A percentile compares a stretch with the other conserved stretches of the same genome.
phyloP scores from a whole-genome alignment of 2,329 filamentous ascomycete genomes.

The Cordyceps farinosa region DNA sequence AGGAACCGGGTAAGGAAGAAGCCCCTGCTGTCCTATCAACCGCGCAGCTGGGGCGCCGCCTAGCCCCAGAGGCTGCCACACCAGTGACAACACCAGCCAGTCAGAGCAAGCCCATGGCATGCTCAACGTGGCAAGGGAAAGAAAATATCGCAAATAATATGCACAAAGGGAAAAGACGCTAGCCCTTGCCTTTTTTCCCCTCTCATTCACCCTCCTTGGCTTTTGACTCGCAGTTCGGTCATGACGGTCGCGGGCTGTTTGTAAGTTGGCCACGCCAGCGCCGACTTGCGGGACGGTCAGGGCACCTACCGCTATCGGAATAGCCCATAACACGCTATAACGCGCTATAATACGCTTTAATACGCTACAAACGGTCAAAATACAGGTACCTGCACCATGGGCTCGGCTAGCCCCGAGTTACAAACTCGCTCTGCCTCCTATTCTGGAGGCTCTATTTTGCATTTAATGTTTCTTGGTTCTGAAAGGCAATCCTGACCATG shows the following conservation, averaged over 20 bases:
- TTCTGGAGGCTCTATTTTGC: too few relatives aligned
- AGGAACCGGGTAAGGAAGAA: not conserved
- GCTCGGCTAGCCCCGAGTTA: too few relatives aligned
- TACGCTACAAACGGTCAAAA: not conserved
- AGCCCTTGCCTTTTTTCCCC: not conserved
- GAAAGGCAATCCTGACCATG: too few relatives aligned
- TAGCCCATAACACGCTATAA: not conserved
- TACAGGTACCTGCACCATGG: not conserved
- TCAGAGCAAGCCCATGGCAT: not conserved
- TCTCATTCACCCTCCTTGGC: too few relatives aligned
- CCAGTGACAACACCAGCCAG: not conserved
- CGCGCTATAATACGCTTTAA: not conserved
- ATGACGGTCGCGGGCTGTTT: too few relatives aligned
- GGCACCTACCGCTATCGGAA: not conserved
- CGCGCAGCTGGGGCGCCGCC: not conserved
- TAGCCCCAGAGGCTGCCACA: not conserved
- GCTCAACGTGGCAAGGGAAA: not conserved
- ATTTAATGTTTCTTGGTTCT: too few relatives aligned
- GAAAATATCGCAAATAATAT: not conserved
- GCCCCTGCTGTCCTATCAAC: constrained; percentile 10
- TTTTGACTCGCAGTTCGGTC: too few relatives aligned
- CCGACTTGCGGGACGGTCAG: too few relatives aligned
- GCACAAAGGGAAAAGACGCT: not conserved
- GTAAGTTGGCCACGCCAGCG: too few relatives aligned
- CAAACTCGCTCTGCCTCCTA: too few relatives aligned